These are phyloP conservation scores for Diplodia mutila DNA, from an alignment of 2,329 filamentous ascomycete genomes.

Conservation along the genomic window DNA sequence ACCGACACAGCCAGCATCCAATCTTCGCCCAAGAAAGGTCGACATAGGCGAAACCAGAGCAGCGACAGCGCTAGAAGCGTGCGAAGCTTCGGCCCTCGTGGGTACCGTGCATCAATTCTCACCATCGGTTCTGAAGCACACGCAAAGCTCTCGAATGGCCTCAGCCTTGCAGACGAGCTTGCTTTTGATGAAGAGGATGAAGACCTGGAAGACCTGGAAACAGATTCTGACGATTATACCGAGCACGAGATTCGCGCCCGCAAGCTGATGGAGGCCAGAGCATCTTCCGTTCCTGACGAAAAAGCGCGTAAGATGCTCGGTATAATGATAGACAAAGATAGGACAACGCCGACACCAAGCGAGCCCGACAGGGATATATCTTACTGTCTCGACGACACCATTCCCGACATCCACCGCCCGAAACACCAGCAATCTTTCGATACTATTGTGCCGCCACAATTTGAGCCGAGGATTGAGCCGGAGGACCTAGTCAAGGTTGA, in stretches of 20 bases:
- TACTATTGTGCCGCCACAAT: not conserved
- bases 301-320: constrained; percentile 53
- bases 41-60: constrained; percentile 45
- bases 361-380: constrained; percentile 31
- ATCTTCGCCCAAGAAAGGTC: constrained; percentile 57
- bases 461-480: not conserved
- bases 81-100: constrained; percentile 34
- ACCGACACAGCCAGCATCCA: constrained; percentile 71
- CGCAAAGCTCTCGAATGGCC: constrained; percentile 61
- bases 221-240: constrained; percentile 67
- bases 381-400: not conserved
- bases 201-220: constrained; percentile 55
- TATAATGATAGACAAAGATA: constrained; percentile 33
- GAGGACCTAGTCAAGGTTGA: constrained; percentile 29
- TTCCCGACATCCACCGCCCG: not conserved
- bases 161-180: constrained; percentile 89
- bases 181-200: constrained; percentile 76
- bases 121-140: constrained; percentile 59
- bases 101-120: constrained; percentile 73
- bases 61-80: constrained; percentile 58
- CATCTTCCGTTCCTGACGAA: constrained; percentile 46
- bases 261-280: constrained; percentile 46
- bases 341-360: constrained; percentile 8
- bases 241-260: constrained; percentile 48
- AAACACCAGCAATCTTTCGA: constrained; percentile 13